These are phyloP conservation scores for Aspergillus fructus DNA, from an alignment of 2,329 filamentous ascomycete genomes.

Conservation along the genomic window DNA sequence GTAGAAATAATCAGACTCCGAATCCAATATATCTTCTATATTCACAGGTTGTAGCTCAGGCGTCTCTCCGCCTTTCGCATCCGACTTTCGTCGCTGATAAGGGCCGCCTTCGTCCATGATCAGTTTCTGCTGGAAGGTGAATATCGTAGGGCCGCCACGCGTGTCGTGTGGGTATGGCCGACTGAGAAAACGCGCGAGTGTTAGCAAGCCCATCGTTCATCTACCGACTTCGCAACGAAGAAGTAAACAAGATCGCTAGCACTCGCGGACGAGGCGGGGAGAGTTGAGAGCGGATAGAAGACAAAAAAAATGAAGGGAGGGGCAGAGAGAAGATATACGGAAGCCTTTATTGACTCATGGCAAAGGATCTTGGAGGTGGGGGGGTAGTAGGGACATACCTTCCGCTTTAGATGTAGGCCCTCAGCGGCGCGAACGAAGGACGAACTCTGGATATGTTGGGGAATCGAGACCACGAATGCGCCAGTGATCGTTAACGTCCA, in stretches of 20 bases:
- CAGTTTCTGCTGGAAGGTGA: constrained; percentile 38
- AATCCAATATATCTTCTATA: constrained; percentile 28
- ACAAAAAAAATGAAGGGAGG: neutral
- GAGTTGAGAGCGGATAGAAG: neutral
- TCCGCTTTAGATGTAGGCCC: neutral
- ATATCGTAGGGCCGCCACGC: constrained; percentile 36
- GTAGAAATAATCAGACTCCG: constrained; percentile 30
- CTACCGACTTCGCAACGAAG: neutral
- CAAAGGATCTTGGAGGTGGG: neutral
- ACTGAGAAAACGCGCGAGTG: constrained; percentile 37
- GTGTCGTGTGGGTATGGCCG: constrained; percentile 32
- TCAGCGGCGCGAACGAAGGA: neutral
- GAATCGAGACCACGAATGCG: constrained; percentile 9
- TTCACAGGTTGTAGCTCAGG: constrained; percentile 23
- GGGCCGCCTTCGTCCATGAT: constrained; percentile 31
- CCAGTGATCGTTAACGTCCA: constrained; percentile 21
- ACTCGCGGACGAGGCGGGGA: neutral
- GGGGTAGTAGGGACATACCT: constrained; percentile 7
- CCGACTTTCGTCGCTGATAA: constrained; percentile 23
- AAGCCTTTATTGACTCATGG: constrained; percentile 11
- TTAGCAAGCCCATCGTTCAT: constrained; percentile 38
- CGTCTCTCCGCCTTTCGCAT: constrained; percentile 22
- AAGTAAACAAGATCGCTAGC: constrained; percentile 2
- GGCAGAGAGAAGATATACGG: neutral
- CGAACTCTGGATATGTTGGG: constrained; percentile 3